phyloP scores from a whole-genome alignment of 148 eudicot genomes.

The Vaccinium macrocarpon region DNA sequence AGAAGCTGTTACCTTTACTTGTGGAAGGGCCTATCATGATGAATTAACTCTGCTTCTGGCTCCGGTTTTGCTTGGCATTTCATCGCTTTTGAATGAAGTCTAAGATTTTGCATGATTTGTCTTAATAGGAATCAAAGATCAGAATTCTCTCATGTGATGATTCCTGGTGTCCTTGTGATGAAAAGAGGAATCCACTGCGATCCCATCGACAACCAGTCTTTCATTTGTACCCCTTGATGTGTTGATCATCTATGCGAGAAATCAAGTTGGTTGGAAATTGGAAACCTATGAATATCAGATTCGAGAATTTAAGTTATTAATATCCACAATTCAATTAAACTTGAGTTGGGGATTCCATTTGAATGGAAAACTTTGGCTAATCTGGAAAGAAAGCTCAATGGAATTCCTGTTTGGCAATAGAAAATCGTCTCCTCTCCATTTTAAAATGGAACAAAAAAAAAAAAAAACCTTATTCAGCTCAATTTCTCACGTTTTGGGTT shows the following conservation, averaged over 20 bases:
- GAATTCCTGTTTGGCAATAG: too few relatives aligned
- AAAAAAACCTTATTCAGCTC: not conserved
- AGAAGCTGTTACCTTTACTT: not conserved
- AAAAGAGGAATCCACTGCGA: not conserved
- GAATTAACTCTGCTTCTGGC: not conserved
- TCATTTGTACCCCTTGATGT: not conserved
- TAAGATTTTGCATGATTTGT: not conserved
- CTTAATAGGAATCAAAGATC: not conserved
- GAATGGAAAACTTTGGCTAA: not conserved
- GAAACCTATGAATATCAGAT: not conserved
- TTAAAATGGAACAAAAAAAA: too few relatives aligned
- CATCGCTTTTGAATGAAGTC: not conserved
- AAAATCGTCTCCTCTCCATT: not conserved
- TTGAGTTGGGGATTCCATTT: not conserved
- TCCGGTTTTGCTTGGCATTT: not conserved
- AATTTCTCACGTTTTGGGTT: not conserved
- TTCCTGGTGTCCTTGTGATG: not conserved
- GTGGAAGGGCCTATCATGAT: not conserved
- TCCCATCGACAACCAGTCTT: not conserved
- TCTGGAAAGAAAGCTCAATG: too few relatives aligned
- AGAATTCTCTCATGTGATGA: not conserved
- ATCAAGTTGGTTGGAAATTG: not conserved
- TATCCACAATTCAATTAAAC: not conserved
- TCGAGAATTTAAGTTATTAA: not conserved
- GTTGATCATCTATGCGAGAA: not conserved